These are phyloP conservation scores for Orbilia quercus DNA, from an alignment of 2,329 filamentous ascomycete genomes.

Conservation along the genomic window DNA sequence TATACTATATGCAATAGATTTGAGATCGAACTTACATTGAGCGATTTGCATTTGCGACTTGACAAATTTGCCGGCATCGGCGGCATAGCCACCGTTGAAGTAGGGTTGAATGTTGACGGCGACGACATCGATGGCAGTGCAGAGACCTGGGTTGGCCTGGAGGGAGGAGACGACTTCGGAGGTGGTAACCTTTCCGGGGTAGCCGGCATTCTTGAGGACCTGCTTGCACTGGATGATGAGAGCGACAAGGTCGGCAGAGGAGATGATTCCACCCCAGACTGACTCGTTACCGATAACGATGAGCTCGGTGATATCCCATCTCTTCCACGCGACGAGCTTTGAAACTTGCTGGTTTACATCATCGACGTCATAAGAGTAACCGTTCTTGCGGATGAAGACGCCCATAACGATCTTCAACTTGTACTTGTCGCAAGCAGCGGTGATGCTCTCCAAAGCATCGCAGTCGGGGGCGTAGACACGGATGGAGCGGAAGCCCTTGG, in stretches of 20 bases:
- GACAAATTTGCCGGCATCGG: constrained; percentile 81
- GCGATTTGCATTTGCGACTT: constrained; percentile 77
- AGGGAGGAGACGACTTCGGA: constrained; percentile 86
- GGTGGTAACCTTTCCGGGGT: constrained; percentile 80
- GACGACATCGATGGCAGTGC: constrained; percentile 78
- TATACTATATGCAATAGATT: too few relatives aligned
- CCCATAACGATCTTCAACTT: constrained; percentile 85
- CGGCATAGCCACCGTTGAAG: constrained; percentile 80
- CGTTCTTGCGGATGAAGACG: constrained; percentile 77
- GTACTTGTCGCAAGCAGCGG: constrained; percentile 73
- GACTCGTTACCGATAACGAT: constrained; percentile 92
- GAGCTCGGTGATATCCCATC: constrained; percentile 81
- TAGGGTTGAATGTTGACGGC: constrained; percentile 91
- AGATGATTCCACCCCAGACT: constrained; percentile 78
- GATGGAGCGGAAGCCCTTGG: constrained; percentile 75
- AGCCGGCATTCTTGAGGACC: constrained; percentile 73
- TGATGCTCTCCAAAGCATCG: constrained; percentile 79
- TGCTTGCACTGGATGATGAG: constrained; percentile 77
- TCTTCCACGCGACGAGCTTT: constrained; percentile 76
- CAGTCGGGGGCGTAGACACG: constrained; percentile 96
- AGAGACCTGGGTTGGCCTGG: constrained; percentile 75
- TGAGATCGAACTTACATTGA: constrained; percentile 63
- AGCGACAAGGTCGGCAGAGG: constrained; percentile 72
- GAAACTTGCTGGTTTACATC: constrained; percentile 75
- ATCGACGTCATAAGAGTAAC: constrained; percentile 67